These are phyloP conservation scores for Botryotinia globosa DNA, from an alignment of 2,329 filamentous ascomycete species.

Conservation along the genomic window DNA sequence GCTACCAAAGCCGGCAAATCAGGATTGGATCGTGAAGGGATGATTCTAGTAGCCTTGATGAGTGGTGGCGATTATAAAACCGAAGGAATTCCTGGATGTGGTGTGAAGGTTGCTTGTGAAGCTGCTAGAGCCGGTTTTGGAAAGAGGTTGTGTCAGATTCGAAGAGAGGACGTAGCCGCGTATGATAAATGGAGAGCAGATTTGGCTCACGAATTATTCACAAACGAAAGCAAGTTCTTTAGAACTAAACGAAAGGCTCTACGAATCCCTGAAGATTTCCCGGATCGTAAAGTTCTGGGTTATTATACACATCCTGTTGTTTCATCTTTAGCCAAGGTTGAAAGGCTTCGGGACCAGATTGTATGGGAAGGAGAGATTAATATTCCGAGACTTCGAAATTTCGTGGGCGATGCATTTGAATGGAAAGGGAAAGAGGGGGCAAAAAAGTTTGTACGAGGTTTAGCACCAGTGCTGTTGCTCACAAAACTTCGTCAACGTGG, in stretches of 20 bases:
- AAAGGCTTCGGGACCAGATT: slow-evolving; percentile 52
- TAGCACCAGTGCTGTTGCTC: slow-evolving; percentile 73
- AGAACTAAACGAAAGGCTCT: slow-evolving; percentile 70
- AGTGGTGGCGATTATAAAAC: slow-evolving; percentile 94
- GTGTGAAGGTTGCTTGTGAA: slow-evolving; percentile 83
- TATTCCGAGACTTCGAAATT: slow-evolving; percentile 64
- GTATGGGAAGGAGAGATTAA: slow-evolving; percentile 65
- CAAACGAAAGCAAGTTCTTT: slow-evolving; percentile 83
- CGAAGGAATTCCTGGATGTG: slow-evolving; percentile 82
- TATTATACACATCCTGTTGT: slow-evolving; percentile 89
- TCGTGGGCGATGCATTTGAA: slow-evolving; percentile 76
- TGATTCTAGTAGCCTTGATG: slow-evolving; percentile 92
- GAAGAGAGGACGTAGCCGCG: slow-evolving; percentile 55
- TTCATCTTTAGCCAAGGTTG: slow-evolving; percentile 58
- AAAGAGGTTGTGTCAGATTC: slow-evolving; percentile 65
- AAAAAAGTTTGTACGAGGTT: slow-evolving; percentile 76
- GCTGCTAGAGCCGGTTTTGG: slow-evolving; percentile 89
- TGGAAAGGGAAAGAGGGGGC: slow-evolving; percentile 80
- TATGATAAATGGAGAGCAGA: slow-evolving; percentile 69
- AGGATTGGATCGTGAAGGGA: slow-evolving; percentile 77
- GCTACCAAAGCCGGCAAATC: slow-evolving; percentile 48
- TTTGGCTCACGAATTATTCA: slow-evolving; percentile 71
- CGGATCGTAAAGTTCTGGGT: slow-evolving; percentile 71
- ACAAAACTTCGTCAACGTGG: slow-evolving; percentile 51
- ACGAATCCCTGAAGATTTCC: slow-evolving; percentile 76